Evolutionary conservation across 140 eudicot species (phyloP).

Genomic region (Erigeron philadelphicus): DNA sequence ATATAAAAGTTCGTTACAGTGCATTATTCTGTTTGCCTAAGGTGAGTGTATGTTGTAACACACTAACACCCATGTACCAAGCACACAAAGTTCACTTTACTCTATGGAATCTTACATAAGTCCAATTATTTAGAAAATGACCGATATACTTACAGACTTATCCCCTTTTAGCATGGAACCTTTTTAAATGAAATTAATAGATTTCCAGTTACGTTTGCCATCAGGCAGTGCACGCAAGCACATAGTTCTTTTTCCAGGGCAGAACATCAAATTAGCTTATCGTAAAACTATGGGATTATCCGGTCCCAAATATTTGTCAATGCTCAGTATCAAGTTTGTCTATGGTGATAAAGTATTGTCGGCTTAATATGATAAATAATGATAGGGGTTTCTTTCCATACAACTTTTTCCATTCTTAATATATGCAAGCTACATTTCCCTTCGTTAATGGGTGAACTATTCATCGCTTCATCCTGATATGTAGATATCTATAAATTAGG

Average conservation of each 20-base stretch:
- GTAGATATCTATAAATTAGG: not conserved
- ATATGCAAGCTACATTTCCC: too few relatives aligned
- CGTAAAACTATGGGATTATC: too few relatives aligned
- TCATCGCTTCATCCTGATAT: not conserved
- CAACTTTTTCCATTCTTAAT: too few relatives aligned
- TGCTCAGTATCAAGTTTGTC: too few relatives aligned
- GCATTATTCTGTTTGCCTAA: not conserved
- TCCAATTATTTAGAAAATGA: not conserved
- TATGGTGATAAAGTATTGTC: too few relatives aligned
- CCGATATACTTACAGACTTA: not conserved
- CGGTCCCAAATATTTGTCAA: too few relatives aligned
- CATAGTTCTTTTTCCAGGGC: not conserved
- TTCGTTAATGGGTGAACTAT: not conserved
- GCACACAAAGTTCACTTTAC: not conserved
- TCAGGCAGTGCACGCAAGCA: not conserved
- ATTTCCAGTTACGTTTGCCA: not conserved
- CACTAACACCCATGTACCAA: not conserved
- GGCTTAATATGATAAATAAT: too few relatives aligned
- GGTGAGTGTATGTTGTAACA: not conserved
- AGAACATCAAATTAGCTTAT: not conserved
- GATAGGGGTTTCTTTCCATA: too few relatives aligned
- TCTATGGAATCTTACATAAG: constrained; percentile 2
- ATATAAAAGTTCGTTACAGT: not conserved
- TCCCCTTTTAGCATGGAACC: not conserved
- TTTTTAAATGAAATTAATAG: not conserved